Conservation (phyloP, 768 basidiomycete genomes). For the Sporobolomyces pararoseus region DNA sequence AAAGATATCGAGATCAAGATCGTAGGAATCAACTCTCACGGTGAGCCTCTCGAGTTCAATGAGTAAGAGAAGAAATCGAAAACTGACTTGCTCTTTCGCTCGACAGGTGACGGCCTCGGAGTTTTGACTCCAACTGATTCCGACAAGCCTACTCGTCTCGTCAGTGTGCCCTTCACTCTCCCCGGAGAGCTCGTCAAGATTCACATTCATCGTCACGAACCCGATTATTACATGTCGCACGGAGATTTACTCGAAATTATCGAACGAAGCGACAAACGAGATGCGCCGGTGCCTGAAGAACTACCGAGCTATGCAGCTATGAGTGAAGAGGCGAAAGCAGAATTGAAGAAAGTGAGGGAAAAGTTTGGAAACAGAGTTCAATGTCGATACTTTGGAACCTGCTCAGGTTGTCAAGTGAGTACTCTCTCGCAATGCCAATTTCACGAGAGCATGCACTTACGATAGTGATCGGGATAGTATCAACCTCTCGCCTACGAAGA, state of each 20-base stretch:
- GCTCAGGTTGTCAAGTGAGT: conserved; percentile 79
- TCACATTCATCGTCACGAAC: conserved; percentile 65
- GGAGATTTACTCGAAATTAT: conserved; percentile 70
- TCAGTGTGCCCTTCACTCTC: conserved; percentile 76
- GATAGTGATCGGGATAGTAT: conserved; percentile 15
- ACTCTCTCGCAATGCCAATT: neutral
- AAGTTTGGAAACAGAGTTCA: conserved; percentile 56
- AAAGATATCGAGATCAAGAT: conserved; percentile 62
- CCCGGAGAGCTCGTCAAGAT: conserved; percentile 76
- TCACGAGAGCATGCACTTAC: neutral
- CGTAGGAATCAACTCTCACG: conserved; percentile 56
- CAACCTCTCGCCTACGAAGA: conserved; percentile 82
- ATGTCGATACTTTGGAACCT: conserved; percentile 84
- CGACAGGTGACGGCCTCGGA: conserved; percentile 65
- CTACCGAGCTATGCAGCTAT: conserved; percentile 17
- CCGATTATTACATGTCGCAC: conserved; percentile 61
- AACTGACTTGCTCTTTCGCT: neutral
- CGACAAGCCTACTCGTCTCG: conserved; percentile 64
- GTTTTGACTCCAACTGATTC: conserved; percentile 52
- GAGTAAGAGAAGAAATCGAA: neutral
- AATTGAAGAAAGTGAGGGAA: conserved; percentile 54
- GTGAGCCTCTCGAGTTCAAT: conserved; percentile 60
- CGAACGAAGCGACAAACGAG: conserved; percentile 49
- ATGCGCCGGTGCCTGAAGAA: conserved; percentile 34
- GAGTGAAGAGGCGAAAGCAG: conserved; percentile 44